These are phyloP conservation scores for Phylloporus arenicola DNA, from an alignment of 768 basidiomycete genomes.

Conservation along the genomic window DNA sequence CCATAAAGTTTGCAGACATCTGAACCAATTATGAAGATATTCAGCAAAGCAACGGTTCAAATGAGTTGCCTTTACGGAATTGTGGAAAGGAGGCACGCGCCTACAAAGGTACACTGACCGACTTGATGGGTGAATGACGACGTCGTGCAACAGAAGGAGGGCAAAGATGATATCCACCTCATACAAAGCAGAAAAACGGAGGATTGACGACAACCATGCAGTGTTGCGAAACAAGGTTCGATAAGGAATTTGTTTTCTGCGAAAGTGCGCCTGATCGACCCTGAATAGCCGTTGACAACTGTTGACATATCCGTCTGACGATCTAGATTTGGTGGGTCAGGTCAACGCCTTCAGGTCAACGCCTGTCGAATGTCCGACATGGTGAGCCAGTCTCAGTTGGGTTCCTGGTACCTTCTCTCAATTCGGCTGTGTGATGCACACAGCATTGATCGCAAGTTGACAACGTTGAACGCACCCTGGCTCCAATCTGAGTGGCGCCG, in stretches of 20 bases:
- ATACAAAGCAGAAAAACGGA: not conserved
- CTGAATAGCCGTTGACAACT: not conserved
- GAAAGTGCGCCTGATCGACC: not conserved
- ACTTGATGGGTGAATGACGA: slow-evolving; percentile 15
- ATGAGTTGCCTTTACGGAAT: too few relatives aligned
- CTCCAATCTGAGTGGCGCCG: too few relatives aligned
- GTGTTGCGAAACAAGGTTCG: not conserved
- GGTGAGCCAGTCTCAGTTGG: not conserved
- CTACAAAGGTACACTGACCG: slow-evolving; percentile 7
- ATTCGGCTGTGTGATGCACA: slow-evolving; percentile 13
- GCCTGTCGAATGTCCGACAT: not conserved
- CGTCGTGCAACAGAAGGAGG: not conserved
- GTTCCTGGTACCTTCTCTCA: slow-evolving; percentile 22
- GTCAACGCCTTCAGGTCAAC: not conserved
- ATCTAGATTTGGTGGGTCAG: not conserved
- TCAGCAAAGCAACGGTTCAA: too few relatives aligned
- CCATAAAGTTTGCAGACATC: too few relatives aligned
- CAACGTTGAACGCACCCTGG: not conserved
- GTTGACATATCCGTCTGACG: not conserved
- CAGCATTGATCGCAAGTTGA: not conserved
- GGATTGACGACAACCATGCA: not conserved
- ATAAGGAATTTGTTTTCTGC: not conserved
- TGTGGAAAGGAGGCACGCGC: too few relatives aligned
- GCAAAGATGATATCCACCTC: too few relatives aligned
- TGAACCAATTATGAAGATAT: too few relatives aligned